Evolutionary conservation across 495 filamentous ascomycete genomes (phyloP).

Genomic region (Trichoderma asperelloides): DNA sequence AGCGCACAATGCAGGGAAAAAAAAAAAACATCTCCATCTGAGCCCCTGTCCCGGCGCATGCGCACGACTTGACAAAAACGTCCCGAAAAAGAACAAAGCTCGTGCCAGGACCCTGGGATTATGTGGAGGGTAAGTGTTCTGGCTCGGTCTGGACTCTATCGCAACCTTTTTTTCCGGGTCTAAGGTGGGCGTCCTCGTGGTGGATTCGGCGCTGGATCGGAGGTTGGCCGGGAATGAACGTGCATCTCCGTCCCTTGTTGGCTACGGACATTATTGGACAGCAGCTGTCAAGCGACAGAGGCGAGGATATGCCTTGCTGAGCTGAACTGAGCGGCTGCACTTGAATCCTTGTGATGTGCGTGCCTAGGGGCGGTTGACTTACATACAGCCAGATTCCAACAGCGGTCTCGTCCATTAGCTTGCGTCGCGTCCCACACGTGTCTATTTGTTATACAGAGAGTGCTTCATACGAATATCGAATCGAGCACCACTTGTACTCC

Average conservation of each 20-base stretch:
- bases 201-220: neutral
- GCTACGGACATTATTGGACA: neutral
- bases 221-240: neutral
- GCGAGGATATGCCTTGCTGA: too few relatives aligned
- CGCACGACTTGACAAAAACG: neutral
- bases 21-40: neutral
- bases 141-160: conserved; percentile 4
- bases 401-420: too few relatives aligned
- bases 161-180: neutral
- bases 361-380: too few relatives aligned
- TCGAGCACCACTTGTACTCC: too few relatives aligned
- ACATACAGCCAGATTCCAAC: too few relatives aligned
- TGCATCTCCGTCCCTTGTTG: neutral
- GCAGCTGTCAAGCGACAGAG: neutral
- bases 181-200: neutral
- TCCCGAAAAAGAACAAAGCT: neutral
- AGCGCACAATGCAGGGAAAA: neutral
- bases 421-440: too few relatives aligned
- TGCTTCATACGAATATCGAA: too few relatives aligned
- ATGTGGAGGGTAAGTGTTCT: neutral
- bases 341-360: too few relatives aligned
- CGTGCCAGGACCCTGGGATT: conserved; percentile 1
- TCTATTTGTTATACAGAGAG: too few relatives aligned
- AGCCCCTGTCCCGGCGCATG: neutral
- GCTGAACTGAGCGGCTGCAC: too few relatives aligned